These are phyloP conservation scores for Hansenula lynferdii DNA, from an alignment of 1,139 yeast species.

Conservation along the genomic window DNA sequence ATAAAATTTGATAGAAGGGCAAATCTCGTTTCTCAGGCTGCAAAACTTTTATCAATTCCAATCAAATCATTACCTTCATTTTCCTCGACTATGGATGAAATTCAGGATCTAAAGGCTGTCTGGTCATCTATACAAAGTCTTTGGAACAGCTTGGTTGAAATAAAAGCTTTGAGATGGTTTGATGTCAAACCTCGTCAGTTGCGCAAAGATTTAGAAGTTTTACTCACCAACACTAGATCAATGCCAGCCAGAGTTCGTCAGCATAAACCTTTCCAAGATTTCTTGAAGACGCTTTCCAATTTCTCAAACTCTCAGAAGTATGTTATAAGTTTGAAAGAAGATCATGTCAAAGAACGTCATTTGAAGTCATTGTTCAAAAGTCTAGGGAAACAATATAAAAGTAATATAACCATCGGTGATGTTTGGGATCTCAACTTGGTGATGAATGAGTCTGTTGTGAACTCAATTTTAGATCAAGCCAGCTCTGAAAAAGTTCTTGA, in stretches of 20 bases:
- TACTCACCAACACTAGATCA: slow-evolving; percentile 41
- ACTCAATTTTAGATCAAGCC: slow-evolving; percentile 56
- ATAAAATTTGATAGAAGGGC: slow-evolving; percentile 20
- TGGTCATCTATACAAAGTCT: slow-evolving; percentile 62
- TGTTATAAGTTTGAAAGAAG: slow-evolving; percentile 39
- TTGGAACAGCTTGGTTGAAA: slow-evolving; percentile 44
- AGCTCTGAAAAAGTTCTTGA: slow-evolving; percentile 69
- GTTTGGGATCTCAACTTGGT: slow-evolving; percentile 54
- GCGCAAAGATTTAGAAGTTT: slow-evolving; percentile 46
- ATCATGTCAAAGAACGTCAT: slow-evolving; percentile 60
- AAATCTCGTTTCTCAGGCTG: slow-evolving; percentile 35
- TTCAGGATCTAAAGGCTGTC: slow-evolving; percentile 52
- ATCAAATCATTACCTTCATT: slow-evolving; percentile 29
- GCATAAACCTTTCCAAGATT: slow-evolving; percentile 63
- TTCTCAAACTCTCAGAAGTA: slow-evolving; percentile 16
- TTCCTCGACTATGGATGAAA: slow-evolving; percentile 39
- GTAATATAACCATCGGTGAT: slow-evolving; percentile 43
- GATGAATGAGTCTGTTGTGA: slow-evolving; percentile 42
- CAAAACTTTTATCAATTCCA: slow-evolving; percentile 37
- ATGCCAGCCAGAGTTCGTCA: slow-evolving; percentile 61
- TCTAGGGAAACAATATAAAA: slow-evolving; percentile 18
- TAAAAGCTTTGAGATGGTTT: slow-evolving; percentile 47
- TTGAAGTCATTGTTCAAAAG: slow-evolving; percentile 52
- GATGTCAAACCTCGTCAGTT: slow-evolving; percentile 43
- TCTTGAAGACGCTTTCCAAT: slow-evolving; percentile 44